Base-by-base conservation (phyloP, 441 rosid genomes). In the Pelargonium cotyledonis region DNA sequence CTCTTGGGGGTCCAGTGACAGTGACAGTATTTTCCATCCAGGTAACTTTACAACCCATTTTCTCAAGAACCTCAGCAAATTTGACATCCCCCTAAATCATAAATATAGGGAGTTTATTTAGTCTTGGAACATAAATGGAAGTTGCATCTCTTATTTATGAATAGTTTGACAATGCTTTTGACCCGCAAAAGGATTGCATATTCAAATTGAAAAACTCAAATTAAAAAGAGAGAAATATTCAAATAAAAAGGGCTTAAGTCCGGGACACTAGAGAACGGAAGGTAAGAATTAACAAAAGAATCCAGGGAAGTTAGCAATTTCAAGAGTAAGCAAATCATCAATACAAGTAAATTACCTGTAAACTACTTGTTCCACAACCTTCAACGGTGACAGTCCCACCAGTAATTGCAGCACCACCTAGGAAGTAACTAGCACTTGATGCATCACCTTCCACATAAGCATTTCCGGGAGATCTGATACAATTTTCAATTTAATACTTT, bases 371-470 rank as follows among this genome's bases (percentile, higher is more conserved):
- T 63, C 98, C 99, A 62, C 98, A 95, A 71, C 99, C 98, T 83
- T 95, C 93, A 66, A 95, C 99, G 40, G 93, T 92, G 68, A 95
- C 80, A 51, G 97, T 90, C 69, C 96, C 96, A 63, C 99, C 99
- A 12, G 96, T 90, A 82, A 95, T 79, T 53, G 98, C 98, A 43
- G 99, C 96, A 65, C 99, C 99, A 67, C 92, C 99, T 65, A 95
- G 87, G 79, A 95, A 95, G 83, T 95, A 92, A 77, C 99, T 90
- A 66, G 99, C 99, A 86, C 98, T 95, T 65, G 99, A 95, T 72
- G 99, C 99, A 85, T 95, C 99, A 19, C 99, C 98, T 83, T 95
- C 98, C 47, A 95, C 97, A 41, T 72, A 95, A 72, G 93, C 92
- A 71, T 81, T 88, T 79, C 96, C 97, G 14, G 98, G 93, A 64